These are phyloP conservation scores for Lipomyces sp. DNA, from an alignment of 805 yeast species.

Conservation along the genomic window DNA sequence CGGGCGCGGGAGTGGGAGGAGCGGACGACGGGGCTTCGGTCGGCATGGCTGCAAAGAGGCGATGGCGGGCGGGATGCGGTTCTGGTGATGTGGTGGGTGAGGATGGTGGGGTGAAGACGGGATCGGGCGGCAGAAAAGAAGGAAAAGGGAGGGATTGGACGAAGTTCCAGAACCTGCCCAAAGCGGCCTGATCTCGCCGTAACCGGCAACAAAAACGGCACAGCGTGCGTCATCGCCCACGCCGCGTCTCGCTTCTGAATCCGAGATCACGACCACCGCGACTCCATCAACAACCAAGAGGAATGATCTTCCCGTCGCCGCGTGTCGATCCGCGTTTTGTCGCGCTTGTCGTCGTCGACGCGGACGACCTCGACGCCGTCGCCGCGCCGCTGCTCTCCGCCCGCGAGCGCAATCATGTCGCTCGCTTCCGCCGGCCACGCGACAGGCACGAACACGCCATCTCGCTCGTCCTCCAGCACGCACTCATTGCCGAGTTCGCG, in stretches of 20 bases:
- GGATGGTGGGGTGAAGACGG: too few relatives aligned
- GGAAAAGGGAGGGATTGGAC: too few relatives aligned
- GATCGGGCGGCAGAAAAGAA: too few relatives aligned
- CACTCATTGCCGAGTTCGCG: constrained; percentile 7
- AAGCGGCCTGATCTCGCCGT: too few relatives aligned
- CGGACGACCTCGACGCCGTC: too few relatives aligned
- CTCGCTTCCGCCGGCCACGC: constrained; percentile 11
- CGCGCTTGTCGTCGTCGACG: too few relatives aligned
- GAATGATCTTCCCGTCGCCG: too few relatives aligned
- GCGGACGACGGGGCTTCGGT: constrained; percentile 6
- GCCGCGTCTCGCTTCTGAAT: background rate
- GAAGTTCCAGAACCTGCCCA: too few relatives aligned
- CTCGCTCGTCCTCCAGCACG: constrained; percentile 21
- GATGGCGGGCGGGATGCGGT: background rate
- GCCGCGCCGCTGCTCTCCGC: constrained; percentile 4
- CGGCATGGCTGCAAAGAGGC: constrained; percentile 10
- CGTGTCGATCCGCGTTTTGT: too few relatives aligned
- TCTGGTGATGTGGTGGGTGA: too few relatives aligned
- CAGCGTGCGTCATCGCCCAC: background rate
- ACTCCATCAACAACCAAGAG: background rate
- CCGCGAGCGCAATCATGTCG: constrained; percentile 10
- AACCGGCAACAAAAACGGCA: too few relatives aligned
- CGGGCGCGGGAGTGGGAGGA: constrained; percentile 3
- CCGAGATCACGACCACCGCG: background rate
- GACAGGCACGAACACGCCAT: constrained; percentile 18